Evolutionary conservation across 805 yeast species (phyloP), one percentile per base, ranked within the genome.

Genomic region (Kluyveromyces dobzhanskii): DNA sequence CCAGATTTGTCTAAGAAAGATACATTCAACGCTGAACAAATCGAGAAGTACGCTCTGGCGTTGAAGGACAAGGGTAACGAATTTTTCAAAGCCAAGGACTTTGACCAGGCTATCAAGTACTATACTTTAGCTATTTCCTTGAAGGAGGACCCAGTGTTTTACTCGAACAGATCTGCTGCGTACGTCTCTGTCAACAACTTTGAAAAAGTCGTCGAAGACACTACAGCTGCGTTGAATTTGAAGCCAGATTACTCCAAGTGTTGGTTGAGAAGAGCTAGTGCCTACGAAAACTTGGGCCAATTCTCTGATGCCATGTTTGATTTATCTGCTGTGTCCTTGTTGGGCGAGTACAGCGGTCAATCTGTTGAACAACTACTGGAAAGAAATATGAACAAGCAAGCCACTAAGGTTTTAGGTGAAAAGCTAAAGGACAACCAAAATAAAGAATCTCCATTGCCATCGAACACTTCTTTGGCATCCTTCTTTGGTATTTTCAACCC

Each of bases 141-240:
- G 56, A 80, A 81, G 57, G 64, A 71, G 49, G 97, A 92, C 62
- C 87, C 97, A 4, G 83, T 88, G 26, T 92, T 75, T 66, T 90
- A 80, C 67, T 86, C 97, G 45, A 92, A 92, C 70, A 79, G 97
- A 65, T 87, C 97, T 21, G 98, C 98, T 13, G 90, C 96, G 65
- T 84, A 84, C 65, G 83, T 88, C 37, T 85, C 94, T 7, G 68
- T 85, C 49, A 75, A 78, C 47, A 76, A 87, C 45, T 78, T 76
- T 58, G 86, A 85, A 51, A 80, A 86, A 59, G 95, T 88, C 34
- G 73, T 92, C 46, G 84, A 78, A 50, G 96, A 87, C 61, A 83
- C 96, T 41, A 76, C 95, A 16, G 74, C 72, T 44, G 98, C 97
- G 21, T 72, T 92, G 53, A 73, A 78, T 52, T 66, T 90, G 53